A percentile compares a stretch with the other conserved stretches of the same genome.
phyloP scores from a whole-genome alignment of 176 grass and related monocot species.

The Hsuehochloa calcarea region DNA sequence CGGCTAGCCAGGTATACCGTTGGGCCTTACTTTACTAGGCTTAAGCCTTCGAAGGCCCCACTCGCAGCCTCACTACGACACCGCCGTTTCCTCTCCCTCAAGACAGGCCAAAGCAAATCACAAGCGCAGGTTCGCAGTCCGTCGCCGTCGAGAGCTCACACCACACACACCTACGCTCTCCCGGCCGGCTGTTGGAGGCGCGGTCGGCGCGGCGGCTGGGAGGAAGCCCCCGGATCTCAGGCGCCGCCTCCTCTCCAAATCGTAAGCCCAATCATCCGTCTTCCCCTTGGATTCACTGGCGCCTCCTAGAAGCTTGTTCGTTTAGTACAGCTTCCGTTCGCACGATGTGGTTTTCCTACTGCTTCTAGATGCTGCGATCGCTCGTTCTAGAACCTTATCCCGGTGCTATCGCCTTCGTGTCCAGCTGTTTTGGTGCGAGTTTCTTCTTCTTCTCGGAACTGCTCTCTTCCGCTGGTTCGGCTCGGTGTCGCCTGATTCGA shows the following conservation, averaged over 20 bases:
- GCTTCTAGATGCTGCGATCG: neutral
- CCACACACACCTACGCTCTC: neutral
- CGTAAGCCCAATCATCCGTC: neutral
- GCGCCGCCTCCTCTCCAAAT: neutral
- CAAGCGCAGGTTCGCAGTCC: neutral
- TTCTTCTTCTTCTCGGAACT: neutral
- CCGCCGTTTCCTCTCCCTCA: conserved; percentile 11
- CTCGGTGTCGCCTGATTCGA: neutral
- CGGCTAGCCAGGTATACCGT: no score
- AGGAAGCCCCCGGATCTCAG: neutral
- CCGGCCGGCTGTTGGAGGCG: neutral
- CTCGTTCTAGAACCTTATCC: neutral
- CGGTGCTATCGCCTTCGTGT: neutral
- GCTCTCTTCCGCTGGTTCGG: neutral
- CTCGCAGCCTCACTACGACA: neutral
- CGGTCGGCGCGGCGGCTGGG: neutral
- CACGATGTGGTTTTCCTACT: neutral
- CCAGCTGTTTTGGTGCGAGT: neutral
- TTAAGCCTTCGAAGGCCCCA: no score
- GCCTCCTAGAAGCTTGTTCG: neutral
- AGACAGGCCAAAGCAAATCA: neutral
- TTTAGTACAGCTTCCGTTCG: neutral
- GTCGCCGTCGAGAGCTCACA: neutral
- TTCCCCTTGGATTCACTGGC: neutral
- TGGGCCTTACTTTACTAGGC: no score